phyloP scores from a whole-genome alignment of 139 green algal species.

The Auxenochlorella pyrenoidosa region DNA sequence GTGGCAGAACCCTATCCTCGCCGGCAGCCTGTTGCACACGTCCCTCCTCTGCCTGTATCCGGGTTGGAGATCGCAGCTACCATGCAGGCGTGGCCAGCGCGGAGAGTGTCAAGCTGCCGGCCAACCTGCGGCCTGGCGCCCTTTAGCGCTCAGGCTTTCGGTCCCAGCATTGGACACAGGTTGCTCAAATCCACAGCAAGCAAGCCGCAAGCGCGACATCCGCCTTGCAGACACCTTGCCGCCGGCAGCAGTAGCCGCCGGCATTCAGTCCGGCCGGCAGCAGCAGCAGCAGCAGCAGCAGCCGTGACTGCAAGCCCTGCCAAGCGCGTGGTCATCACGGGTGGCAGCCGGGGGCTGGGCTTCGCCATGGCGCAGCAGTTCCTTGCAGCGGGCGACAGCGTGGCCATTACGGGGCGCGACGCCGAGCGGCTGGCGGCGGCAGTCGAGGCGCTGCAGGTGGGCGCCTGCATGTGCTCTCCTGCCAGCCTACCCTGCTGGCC shows the following conservation, averaged over 20 bases:
- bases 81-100: background rate
- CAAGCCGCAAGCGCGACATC: background rate
- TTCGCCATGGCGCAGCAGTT: slow-evolving; percentile 56
- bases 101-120: too few relatives aligned
- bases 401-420: slow-evolving; percentile 64
- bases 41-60: background rate
- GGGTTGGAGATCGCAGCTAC: background rate
- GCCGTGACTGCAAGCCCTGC: too few relatives aligned
- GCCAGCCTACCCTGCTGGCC: too few relatives aligned
- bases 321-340: slow-evolving; percentile 53
- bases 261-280: too few relatives aligned
- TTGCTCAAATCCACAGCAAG: background rate
- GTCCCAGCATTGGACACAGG: background rate
- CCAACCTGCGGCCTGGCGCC: too few relatives aligned
- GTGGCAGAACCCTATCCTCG: background rate
- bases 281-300: too few relatives aligned
- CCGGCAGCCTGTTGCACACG: background rate
- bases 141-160: too few relatives aligned
- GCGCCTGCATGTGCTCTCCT: too few relatives aligned
- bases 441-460: slow-evolving; percentile 25
- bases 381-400: slow-evolving; percentile 49
- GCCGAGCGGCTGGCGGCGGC: slow-evolving; percentile 47
- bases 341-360: slow-evolving; percentile 53
- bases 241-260: too few relatives aligned
- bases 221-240: too few relatives aligned